Conservation (phyloP, 2,329 filamentous ascomycete species). For the Passalora sequoiae region DNA sequence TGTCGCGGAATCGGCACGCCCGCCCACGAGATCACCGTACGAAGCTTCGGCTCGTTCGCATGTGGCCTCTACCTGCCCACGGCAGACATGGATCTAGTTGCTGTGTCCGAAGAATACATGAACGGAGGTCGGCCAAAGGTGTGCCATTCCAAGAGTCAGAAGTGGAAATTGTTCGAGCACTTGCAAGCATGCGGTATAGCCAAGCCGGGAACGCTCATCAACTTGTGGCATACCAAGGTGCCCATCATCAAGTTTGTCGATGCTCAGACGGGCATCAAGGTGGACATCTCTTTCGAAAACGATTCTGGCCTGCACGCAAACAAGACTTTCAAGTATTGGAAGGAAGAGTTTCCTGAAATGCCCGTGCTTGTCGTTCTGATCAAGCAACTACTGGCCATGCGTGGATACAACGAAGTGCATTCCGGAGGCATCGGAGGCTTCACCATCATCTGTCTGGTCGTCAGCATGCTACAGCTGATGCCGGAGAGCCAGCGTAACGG, state of each 20-base stretch:
- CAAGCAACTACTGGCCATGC: slow-evolving; percentile 89
- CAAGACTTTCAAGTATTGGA: slow-evolving; percentile 76
- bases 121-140: slow-evolving; percentile 49
- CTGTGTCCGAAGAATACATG: slow-evolving; percentile 60
- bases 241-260: slow-evolving; percentile 92
- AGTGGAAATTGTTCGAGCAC: slow-evolving; percentile 60
- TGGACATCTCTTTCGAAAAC: slow-evolving; percentile 96
- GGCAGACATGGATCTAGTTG: slow-evolving; percentile 90
- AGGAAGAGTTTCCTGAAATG: slow-evolving; percentile 73
- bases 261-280: slow-evolving; percentile 66
- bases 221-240: slow-evolving; percentile 73
- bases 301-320: slow-evolving; percentile 73
- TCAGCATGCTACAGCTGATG: slow-evolving; percentile 78
- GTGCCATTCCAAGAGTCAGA: slow-evolving; percentile 46
- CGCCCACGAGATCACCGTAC: slow-evolving; percentile 52
- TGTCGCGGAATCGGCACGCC: slow-evolving; percentile 1
- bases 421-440: slow-evolving; percentile 91
- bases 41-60: slow-evolving; percentile 91
- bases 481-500: slow-evolving; percentile 61
- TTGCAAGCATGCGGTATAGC: slow-evolving; percentile 56
- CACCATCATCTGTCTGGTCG: slow-evolving; percentile 86
- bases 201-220: slow-evolving; percentile 54
- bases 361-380: slow-evolving; percentile 78
- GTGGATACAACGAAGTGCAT: slow-evolving; percentile 84
- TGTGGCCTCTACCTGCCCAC: slow-evolving; percentile 67